A percentile compares a stretch with the other conserved stretches of the same genome.
These are phyloP conservation scores for Fragaria nilgerrensis DNA, from an alignment of 306 rosid genomes.

Conservation along the genomic window DNA sequence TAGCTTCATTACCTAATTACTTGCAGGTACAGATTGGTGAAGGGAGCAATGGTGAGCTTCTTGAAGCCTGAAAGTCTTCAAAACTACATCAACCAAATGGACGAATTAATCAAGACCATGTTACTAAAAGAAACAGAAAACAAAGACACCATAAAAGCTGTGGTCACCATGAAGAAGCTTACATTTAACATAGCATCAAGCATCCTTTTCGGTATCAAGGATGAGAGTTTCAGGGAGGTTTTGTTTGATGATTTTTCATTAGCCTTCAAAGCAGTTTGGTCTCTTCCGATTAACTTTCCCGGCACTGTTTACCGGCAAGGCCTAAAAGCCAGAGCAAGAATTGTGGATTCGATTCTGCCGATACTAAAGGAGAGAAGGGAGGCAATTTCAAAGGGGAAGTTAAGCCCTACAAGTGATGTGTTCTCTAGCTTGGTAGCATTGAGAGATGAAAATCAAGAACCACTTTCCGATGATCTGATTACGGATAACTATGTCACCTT, in stretches of 20 bases:
- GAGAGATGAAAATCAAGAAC: slow-evolving; percentile 46
- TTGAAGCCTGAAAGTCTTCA: slow-evolving; percentile 53
- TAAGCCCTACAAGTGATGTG: slow-evolving; percentile 40
- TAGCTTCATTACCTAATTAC: neutral
- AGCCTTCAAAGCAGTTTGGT: slow-evolving; percentile 38
- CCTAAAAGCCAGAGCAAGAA: slow-evolving; percentile 46
- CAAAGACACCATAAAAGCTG: slow-evolving; percentile 35
- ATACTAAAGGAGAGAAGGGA: slow-evolving; percentile 40
- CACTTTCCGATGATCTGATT: slow-evolving; percentile 34
- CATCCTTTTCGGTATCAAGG: slow-evolving; percentile 47
- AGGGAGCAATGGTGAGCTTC: slow-evolving; percentile 45
- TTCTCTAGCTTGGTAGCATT: slow-evolving; percentile 37
- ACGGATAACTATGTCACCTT: slow-evolving; percentile 39
- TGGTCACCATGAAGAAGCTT: slow-evolving; percentile 39
- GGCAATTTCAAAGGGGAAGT: slow-evolving; percentile 25
- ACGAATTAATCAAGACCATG: slow-evolving; percentile 29
- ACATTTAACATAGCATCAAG: slow-evolving; percentile 38
- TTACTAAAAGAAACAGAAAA: slow-evolving; percentile 31
- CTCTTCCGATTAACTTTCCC: slow-evolving; percentile 45
- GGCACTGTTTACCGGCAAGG: slow-evolving; percentile 42
- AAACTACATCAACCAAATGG: slow-evolving; percentile 42
- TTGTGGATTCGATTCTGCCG: slow-evolving; percentile 30
- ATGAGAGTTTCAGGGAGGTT: slow-evolving; percentile 31
- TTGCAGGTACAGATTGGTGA: slow-evolving; percentile 31
- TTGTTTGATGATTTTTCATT: slow-evolving; percentile 34